Base-by-base conservation (phyloP, 441 rosid species). In the Theobroma grandiflorum region DNA sequence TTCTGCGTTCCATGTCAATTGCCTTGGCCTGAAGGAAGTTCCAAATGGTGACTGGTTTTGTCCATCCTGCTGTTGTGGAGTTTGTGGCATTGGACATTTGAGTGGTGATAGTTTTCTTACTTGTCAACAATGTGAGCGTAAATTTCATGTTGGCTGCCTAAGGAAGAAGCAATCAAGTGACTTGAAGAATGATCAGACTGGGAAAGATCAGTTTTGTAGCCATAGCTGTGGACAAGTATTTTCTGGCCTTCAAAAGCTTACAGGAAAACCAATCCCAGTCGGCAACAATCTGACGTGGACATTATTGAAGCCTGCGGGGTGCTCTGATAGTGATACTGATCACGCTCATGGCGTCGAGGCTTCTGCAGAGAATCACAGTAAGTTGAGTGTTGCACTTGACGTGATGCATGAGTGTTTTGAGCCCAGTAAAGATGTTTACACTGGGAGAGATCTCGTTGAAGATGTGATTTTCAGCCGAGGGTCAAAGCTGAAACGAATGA, bases 41-140 rank as follows among this genome's bases (percentile, higher is more conserved):
- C 98, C 95, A 0, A 71, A 79, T 6, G 99, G 93, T 38, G 80
- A 87, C 4, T 92, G 99, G 97, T 90, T 87, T 82, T 95, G 97
- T 50, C 87, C 89, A 0, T 83, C 93, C 0, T 95, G 99, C 82
- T 80, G 89, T 16, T 95, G 97, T 8, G 64, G 76, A 4, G 74
- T 87, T 7, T 95, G 98, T 64, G 84, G 81, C 20, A n/a, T 55
- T 35, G 76, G 49, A 12, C 9, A n/a, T 61, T 79, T 77, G 72
- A 62, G 45, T 43, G 82, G 52, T 52, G 80, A 53, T n/a, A 47
- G 18, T 45, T 33, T 82, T 63, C 79, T 79, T 50, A 75, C 42
- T 20, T 95, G 97, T 74, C 76, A 82, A 20, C 96, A 90, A 31
- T 92, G 97, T 22, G 82, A 79, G 62, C 84, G 49, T 37, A 89